These are phyloP conservation scores for Microthlaspi erraticum DNA, from an alignment of 345 rosid species.

Conservation along the genomic window DNA sequence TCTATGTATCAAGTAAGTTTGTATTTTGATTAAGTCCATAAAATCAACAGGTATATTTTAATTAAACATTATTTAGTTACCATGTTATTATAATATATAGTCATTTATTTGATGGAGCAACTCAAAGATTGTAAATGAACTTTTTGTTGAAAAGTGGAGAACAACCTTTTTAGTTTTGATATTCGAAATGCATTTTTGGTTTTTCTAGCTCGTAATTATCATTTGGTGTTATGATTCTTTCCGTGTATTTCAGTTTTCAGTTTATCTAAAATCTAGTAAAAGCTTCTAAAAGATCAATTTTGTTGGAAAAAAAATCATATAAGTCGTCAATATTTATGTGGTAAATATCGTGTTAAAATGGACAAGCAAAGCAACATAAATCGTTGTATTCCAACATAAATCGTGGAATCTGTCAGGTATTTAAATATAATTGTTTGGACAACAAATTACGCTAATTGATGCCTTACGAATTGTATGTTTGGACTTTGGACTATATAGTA, in stretches of 20 bases:
- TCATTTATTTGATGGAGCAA: neutral
- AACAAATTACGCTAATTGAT: constrained; percentile 24
- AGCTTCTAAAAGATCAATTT: neutral
- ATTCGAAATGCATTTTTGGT: neutral
- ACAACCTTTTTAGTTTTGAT: neutral
- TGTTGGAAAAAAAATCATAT: neutral
- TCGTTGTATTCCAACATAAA: too few relatives aligned
- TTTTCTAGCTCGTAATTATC: neutral
- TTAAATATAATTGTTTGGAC: constrained; percentile 19
- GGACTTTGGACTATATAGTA: constrained; percentile 23
- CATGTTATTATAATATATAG: neutral
- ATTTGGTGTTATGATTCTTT: neutral
- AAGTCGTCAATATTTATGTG: neutral
- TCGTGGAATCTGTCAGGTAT: constrained; percentile 32
- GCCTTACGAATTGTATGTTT: constrained; percentile 37
- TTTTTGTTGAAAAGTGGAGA: constrained; percentile 6
- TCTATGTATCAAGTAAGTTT: neutral
- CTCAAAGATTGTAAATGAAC: constrained; percentile 23
- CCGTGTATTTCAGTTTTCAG: neutral
- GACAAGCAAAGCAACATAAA: constrained; percentile 17
- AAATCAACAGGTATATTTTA: neutral
- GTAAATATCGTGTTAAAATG: neutral
- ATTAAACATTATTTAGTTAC: neutral
- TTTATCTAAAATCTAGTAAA: too few relatives aligned
- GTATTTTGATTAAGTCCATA: neutral